Base-by-base conservation (phyloP, 2,329 filamentous ascomycete species). In the Fusarium equiseti region DNA sequence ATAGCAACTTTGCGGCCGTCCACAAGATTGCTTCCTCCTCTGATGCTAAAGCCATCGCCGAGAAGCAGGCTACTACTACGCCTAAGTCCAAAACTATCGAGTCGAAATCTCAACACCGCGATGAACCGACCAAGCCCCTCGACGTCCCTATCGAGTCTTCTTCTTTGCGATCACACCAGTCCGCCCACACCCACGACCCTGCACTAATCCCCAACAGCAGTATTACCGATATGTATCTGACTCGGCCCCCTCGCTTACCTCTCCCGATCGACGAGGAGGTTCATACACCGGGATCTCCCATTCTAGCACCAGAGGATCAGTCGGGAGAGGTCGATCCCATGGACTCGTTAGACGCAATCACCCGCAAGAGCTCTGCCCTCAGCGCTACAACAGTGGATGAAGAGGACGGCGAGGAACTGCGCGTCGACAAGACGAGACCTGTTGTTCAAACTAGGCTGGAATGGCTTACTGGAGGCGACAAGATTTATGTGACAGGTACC, bases 401-500 rank as follows among this genome's bases (percentile, higher is more conserved):
- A 50, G 92, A 96, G 50, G 87, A 92, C 65, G 86, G 88, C 26
- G 92, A 96, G 75, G 93, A 94, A 77, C 86, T 95, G 77, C 87
- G 90, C 42, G 89, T 92, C 35, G 91, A 93, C 75, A 92, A 91
- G 80, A 90, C 89, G 20, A 88, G 91, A 68, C 91, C 92, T 42
- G 92, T 92, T 10, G 92, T 98, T 44, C 93, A 94, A 3, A 97
- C 93, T 3, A 84, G 88, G 62, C 89, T 99, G 63, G 92, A 97
- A 81, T 99, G 96, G 96, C 88, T 88, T 71, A 88, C 89, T 11
- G 89, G 90, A 55, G 95, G 93, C 63, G 92, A 97, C 62, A 97
- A 95, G 81, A 90, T 98, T 70, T 99, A 97, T 79, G 94, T 99
- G 48, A 99, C 96, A 1, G 95, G 95, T 71, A 98, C 96, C 22